phyloP scores from a whole-genome alignment of 106 monocot species.

The Dendrobium catenatum region DNA sequence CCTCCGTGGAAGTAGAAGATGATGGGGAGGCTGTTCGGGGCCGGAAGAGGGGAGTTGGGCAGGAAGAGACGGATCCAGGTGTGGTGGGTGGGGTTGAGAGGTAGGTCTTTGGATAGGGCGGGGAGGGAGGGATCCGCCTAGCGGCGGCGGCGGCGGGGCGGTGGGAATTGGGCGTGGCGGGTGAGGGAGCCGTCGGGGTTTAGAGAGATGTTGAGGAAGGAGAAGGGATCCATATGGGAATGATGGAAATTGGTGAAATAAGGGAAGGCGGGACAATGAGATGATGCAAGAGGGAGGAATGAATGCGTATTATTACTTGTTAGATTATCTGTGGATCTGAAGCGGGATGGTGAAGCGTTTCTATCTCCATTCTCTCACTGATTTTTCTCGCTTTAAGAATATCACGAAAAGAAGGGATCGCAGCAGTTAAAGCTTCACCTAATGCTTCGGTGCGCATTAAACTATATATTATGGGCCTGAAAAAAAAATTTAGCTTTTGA shows the following conservation, averaged over 20 bases:
- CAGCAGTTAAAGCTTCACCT: too few relatives aligned
- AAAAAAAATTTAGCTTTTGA: too few relatives aligned
- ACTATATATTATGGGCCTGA: too few relatives aligned
- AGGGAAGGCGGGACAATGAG: background rate
- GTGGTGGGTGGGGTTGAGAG: constrained; percentile 13
- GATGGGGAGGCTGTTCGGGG: constrained; percentile 10
- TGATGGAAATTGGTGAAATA: background rate
- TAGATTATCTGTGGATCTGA: background rate
- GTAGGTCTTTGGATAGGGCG: constrained; percentile 17
- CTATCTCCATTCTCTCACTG: too few relatives aligned
- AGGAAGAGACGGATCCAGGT: constrained; percentile 33
- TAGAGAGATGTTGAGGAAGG: constrained; percentile 30
- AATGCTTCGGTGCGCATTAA: too few relatives aligned
- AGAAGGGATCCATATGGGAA: constrained; percentile 8
- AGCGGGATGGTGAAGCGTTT: too few relatives aligned
- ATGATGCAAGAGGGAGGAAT: too few relatives aligned
- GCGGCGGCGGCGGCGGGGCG: background rate
- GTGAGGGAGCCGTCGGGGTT: constrained; percentile 37
- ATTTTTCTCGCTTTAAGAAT: too few relatives aligned
- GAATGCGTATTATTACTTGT: too few relatives aligned
- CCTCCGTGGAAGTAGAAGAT: constrained; percentile 32
- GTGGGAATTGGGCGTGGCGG: background rate
- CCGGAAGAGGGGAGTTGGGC: background rate
- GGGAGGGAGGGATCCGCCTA: background rate
- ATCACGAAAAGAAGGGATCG: too few relatives aligned